Evolutionary conservation across 257 asterid genomes (phyloP).

Genomic region (Cynanchum wilfordii): DNA sequence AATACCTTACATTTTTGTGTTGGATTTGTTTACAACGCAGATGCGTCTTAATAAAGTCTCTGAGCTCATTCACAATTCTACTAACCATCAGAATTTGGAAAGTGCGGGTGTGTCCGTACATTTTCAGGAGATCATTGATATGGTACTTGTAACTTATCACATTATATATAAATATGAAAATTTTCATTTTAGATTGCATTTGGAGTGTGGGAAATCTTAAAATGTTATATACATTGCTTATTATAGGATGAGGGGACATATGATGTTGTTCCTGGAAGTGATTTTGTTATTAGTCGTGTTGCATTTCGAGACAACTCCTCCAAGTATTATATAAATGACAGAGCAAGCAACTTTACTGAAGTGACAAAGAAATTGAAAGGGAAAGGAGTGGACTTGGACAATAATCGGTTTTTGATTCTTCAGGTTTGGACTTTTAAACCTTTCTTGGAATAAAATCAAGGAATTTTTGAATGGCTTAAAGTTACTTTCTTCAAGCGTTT

Average conservation of each 20-base stretch:
- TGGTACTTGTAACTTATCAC: slow-evolving; percentile 46
- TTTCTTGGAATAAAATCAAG: background rate
- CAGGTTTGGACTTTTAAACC: slow-evolving; percentile 49
- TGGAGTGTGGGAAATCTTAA: background rate
- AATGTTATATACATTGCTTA: background rate
- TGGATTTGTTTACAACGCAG: slow-evolving; percentile 36
- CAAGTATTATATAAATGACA: slow-evolving; percentile 70
- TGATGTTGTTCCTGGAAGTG: slow-evolving; percentile 83
- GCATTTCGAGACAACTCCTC: slow-evolving; percentile 94
- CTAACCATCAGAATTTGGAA: slow-evolving; percentile 91
- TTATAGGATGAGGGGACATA: slow-evolving; percentile 74
- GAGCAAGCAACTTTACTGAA: slow-evolving; percentile 83
- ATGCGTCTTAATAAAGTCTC: slow-evolving; percentile 97
- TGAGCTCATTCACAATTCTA: slow-evolving; percentile 95
- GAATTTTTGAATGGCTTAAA: background rate
- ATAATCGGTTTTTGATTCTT: slow-evolving; percentile 90
- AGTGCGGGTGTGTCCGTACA: slow-evolving; percentile 97
- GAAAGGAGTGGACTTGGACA: slow-evolving; percentile 96
- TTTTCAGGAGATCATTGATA: slow-evolving; percentile 87
- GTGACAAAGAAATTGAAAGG: slow-evolving; percentile 89
- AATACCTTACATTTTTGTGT: background rate
- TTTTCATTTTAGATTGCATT: background rate
- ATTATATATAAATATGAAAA: background rate
- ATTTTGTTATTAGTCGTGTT: slow-evolving; percentile 70
- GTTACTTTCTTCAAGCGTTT: slow-evolving; percentile 10